Evolutionary conservation across 441 rosid species (phyloP).

Genomic region (Croton laevigatus): DNA sequence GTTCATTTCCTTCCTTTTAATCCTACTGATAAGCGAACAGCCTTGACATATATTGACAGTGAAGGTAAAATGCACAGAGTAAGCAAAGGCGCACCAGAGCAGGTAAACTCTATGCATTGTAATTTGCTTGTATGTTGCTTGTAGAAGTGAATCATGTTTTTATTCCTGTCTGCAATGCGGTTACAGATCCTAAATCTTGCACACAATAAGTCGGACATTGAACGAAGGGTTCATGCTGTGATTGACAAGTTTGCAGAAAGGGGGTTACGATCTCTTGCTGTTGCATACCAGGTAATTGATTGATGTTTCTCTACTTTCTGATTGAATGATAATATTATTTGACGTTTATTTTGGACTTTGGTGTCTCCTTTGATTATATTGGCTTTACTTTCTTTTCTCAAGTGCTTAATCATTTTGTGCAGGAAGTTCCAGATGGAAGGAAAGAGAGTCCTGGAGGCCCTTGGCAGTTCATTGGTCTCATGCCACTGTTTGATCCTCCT

Average conservation of each 20-base stretch:
- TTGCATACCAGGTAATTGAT: constrained; percentile 72
- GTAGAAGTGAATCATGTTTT: constrained; percentile 9
- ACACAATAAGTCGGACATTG: constrained; percentile 79
- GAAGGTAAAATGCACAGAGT: constrained; percentile 93
- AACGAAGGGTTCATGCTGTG: constrained; percentile 82
- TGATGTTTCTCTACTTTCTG: constrained; percentile 1
- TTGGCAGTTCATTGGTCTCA: constrained; percentile 89
- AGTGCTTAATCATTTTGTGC: constrained; percentile 21
- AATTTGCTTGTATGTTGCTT: not conserved
- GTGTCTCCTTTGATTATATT: constrained; percentile 1
- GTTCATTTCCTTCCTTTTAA: constrained; percentile 94
- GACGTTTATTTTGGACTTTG: not conserved
- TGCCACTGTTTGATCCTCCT: constrained; percentile 99
- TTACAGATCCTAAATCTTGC: constrained; percentile 80
- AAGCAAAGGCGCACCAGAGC: constrained; percentile 99
- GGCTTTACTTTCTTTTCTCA: not conserved
- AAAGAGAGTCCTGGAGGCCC: constrained; percentile 89
- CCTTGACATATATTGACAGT: constrained; percentile 71
- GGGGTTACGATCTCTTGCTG: constrained; percentile 93
- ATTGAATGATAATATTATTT: not conserved
- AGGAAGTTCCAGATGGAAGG: constrained; percentile 90
- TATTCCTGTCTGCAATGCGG: constrained; percentile 18
- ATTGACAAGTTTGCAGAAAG: constrained; percentile 95
- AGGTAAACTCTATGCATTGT: constrained; percentile 43
- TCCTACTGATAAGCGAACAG: constrained; percentile 95